Evolutionary conservation across 2,329 filamentous ascomycete species (phyloP).

Genomic region (Phaeosphaeriaceae sp.): DNA sequence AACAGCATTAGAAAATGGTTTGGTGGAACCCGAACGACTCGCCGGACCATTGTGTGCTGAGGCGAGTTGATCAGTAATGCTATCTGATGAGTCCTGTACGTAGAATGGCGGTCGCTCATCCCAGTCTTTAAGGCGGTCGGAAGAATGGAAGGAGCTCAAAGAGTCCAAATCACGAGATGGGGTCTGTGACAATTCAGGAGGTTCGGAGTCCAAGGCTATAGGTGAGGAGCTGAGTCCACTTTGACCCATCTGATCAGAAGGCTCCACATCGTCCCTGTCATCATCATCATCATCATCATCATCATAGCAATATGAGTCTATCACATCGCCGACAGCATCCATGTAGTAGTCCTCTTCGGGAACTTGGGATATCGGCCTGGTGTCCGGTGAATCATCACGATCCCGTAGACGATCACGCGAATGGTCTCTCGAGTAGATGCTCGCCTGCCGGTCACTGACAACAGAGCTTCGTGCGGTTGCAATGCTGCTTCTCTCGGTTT

Average conservation of each 20-base stretch:
- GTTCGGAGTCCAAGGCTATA: slow-evolving; percentile 26
- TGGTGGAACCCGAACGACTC: slow-evolving; percentile 15
- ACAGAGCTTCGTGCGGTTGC: slow-evolving; percentile 79
- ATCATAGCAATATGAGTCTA: slow-evolving; percentile 67
- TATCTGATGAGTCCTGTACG: slow-evolving; percentile 12
- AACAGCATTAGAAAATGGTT: slow-evolving; percentile 8
- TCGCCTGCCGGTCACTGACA: slow-evolving; percentile 57
- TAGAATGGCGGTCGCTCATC: slow-evolving; percentile 15
- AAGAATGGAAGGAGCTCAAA: slow-evolving; percentile 32
- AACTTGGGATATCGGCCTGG: slow-evolving; percentile 28
- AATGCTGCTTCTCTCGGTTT: slow-evolving; percentile 84
- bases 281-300: slow-evolving; percentile 37
- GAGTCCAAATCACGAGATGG: slow-evolving; percentile 36
- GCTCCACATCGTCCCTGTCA: slow-evolving; percentile 18
- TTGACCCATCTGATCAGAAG: slow-evolving; percentile 9
- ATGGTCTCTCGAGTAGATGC: slow-evolving; percentile 53
- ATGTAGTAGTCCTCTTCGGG: slow-evolving; percentile 50
- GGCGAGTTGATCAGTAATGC: slow-evolving; percentile 6
- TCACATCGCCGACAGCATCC: slow-evolving; percentile 64
- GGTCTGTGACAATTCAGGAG: slow-evolving; percentile 33
- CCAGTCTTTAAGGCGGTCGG: slow-evolving; percentile 28
- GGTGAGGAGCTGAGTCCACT: slow-evolving; percentile 24
- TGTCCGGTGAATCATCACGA: slow-evolving; percentile 40
- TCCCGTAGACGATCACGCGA: slow-evolving; percentile 33
- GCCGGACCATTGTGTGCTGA: slow-evolving; percentile 19